These are phyloP conservation scores for Russula earlei DNA, from an alignment of 768 basidiomycete species.

Conservation along the genomic window DNA sequence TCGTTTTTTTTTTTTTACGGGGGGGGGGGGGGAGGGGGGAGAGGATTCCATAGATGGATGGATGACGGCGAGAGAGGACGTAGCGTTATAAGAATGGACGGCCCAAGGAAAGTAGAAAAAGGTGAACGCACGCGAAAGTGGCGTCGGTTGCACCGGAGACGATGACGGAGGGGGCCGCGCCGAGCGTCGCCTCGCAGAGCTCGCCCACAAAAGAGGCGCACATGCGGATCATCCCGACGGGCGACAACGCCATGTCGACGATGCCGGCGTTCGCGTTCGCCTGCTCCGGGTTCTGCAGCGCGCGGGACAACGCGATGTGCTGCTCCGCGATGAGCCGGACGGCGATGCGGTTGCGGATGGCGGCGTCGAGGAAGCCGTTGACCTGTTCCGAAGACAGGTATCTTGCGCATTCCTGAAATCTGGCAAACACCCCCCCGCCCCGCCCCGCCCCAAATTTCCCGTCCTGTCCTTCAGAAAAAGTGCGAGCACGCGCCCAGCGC, in stretches of 20 bases:
- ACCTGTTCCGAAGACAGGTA: slow-evolving; percentile 81
- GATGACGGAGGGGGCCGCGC: slow-evolving; percentile 52
- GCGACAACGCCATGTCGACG: slow-evolving; percentile 65
- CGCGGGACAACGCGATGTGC: slow-evolving; percentile 75
- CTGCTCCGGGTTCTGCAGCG: slow-evolving; percentile 36
- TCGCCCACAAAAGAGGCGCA: slow-evolving; percentile 80
- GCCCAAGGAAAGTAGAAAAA: not conserved
- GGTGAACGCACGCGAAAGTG: slow-evolving; percentile 64
- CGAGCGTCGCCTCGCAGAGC: slow-evolving; percentile 77
- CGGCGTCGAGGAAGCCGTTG: slow-evolving; percentile 69
- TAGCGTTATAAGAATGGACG: not conserved
- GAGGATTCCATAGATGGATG: too few species aligned
- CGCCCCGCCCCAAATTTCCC: too few species aligned
- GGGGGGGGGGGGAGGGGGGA: not conserved
- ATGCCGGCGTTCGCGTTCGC: slow-evolving; percentile 51
- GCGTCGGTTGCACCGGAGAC: slow-evolving; percentile 64
- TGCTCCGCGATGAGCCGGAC: slow-evolving; percentile 86
- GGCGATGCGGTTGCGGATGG: slow-evolving; percentile 80
- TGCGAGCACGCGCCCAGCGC: too few species aligned
- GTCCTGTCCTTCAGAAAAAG: too few species aligned
- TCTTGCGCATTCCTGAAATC: slow-evolving; percentile 78
- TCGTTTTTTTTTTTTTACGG: not conserved
- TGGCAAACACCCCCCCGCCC: slow-evolving; percentile 21
- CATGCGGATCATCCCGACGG: slow-evolving; percentile 62
- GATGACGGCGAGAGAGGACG: too few species aligned